Percentiles rank a stretch among this genome's conserved stretches.
Evolutionary conservation across 331 rosid genomes (phyloP).

Genomic region (Arachis monticola): DNA sequence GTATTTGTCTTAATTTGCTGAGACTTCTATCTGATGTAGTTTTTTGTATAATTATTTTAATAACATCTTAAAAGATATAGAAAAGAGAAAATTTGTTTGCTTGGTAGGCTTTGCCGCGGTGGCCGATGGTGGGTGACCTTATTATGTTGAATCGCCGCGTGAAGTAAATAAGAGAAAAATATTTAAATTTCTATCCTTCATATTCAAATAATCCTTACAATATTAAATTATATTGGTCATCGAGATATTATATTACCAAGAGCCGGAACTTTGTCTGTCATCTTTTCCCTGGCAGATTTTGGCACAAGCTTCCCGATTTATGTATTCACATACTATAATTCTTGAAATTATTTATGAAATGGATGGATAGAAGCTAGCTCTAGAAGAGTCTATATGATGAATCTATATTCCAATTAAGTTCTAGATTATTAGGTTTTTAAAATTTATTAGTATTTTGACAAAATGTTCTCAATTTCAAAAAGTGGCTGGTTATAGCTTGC

Average conservation of each 20-base stretch:
- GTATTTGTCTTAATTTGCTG: background rate
- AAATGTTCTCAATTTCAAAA: conserved; percentile 9
- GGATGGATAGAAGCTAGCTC: background rate
- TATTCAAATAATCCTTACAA: background rate
- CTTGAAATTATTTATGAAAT: background rate
- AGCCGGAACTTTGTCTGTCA: background rate
- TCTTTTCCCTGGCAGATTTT: background rate
- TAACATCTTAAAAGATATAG: background rate
- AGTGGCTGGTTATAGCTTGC: background rate
- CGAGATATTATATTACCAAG: background rate
- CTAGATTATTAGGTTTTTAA: conserved; percentile 33
- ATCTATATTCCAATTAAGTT: background rate
- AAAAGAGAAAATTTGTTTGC: background rate
- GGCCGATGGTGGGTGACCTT: conserved; percentile 23
- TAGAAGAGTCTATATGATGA: background rate
- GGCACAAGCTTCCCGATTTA: background rate
- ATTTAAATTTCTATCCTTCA: background rate
- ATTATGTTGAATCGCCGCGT: background rate
- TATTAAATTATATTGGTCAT: background rate
- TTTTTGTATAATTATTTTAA: background rate
- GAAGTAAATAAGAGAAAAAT: background rate
- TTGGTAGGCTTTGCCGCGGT: background rate
- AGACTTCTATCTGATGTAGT: conserved; percentile 17
- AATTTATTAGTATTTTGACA: background rate
- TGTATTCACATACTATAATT: background rate